Evolutionary conservation across 139 green algal genomes (phyloP).

Genomic region (Coelastrella sp.): DNA sequence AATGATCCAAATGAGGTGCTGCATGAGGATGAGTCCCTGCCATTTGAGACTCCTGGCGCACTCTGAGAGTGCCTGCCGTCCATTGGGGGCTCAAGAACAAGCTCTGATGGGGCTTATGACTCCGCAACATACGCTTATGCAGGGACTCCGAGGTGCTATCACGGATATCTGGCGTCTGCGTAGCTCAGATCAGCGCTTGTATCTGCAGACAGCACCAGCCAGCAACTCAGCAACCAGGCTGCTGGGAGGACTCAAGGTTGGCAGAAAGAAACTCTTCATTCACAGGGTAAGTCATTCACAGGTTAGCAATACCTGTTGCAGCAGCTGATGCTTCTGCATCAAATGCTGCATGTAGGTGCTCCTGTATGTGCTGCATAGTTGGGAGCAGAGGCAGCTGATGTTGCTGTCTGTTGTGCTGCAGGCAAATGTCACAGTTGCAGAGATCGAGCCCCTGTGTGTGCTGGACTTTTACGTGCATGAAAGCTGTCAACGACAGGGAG

Average conservation of each 20-base stretch:
- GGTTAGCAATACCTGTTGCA: neutral
- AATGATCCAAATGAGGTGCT: no score
- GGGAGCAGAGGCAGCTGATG: no score
- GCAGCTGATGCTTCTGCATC: neutral
- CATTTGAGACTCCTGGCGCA: no score
- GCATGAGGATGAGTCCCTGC: no score
- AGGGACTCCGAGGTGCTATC: constrained; percentile 57
- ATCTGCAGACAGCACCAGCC: constrained; percentile 47
- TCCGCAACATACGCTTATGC: constrained; percentile 3
- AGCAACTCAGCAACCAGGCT: constrained; percentile 30
- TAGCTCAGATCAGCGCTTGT: constrained; percentile 58
- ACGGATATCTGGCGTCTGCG: constrained; percentile 57
- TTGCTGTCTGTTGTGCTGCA: constrained; percentile 39
- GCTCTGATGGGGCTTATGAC: no score
- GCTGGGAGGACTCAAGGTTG: constrained; percentile 78
- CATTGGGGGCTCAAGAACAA: no score
- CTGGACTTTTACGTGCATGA: constrained; percentile 92
- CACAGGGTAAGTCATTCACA: constrained; percentile 40
- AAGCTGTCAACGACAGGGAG: constrained; percentile 73
- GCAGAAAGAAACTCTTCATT: constrained; percentile 78
- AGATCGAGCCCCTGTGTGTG: constrained; percentile 77
- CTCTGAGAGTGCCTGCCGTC: no score
- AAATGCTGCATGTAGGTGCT: no score
- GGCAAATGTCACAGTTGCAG: constrained; percentile 50
- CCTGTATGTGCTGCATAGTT: no score